Conservation (phyloP, 257 asterid genomes). For the Gentiana dahurica region DNA sequence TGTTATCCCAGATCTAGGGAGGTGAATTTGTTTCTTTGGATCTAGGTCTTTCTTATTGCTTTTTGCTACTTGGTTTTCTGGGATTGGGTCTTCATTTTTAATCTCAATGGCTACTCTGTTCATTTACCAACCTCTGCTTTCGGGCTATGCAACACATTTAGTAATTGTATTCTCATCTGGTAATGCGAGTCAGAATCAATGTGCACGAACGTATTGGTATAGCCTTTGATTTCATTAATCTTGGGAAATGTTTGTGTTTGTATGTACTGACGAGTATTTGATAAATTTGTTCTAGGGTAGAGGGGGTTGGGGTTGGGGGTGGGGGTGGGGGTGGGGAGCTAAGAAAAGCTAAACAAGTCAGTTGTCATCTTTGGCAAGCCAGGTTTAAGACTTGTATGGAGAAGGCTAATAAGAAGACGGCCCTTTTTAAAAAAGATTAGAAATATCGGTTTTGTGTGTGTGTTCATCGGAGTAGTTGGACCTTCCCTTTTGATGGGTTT, state of each 20-base stretch:
- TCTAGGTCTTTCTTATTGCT: conserved; percentile 38
- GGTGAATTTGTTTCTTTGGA: conserved; percentile 30
- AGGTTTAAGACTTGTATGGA: too few relatives aligned
- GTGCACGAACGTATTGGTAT: background rate
- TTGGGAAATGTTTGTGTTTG: background rate
- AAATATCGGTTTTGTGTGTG: background rate
- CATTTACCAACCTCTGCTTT: conserved; percentile 78
- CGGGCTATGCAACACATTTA: conserved; percentile 28
- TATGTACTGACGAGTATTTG: background rate
- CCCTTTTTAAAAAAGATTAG: too few relatives aligned
- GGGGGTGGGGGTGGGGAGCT: too few relatives aligned
- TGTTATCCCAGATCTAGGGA: conserved; percentile 32
- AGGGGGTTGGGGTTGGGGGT: too few relatives aligned
- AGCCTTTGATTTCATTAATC: background rate
- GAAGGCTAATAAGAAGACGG: too few relatives aligned
- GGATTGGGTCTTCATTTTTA: conserved; percentile 9
- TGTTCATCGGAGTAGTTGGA: background rate
- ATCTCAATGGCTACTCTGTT: conserved; percentile 56
- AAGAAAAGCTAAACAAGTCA: too few relatives aligned
- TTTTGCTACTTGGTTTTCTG: conserved; percentile 3
- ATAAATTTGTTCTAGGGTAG: background rate
- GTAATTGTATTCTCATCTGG: background rate
- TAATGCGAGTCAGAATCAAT: background rate
- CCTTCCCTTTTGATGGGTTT: background rate
- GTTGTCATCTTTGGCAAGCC: too few relatives aligned